Evolutionary conservation across 805 yeast genomes (phyloP), one percentile per base, ranked within the genome.

Genomic region (Wickerhamomyces bisporus): DNA sequence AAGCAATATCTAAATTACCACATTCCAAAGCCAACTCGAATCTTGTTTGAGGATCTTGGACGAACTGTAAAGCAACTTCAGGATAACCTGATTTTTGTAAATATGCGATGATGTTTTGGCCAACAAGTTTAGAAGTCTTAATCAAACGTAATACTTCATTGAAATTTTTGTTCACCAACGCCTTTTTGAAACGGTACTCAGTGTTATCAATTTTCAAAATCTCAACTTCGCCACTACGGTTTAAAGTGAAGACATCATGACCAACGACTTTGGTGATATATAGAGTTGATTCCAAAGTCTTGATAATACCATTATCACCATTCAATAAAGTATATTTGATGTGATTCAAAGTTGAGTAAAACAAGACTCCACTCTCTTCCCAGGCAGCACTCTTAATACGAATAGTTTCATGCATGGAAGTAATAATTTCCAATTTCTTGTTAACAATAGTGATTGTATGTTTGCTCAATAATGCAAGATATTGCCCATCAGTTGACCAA

Each of bases 321-420:
- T 89, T 93, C 57, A 91, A 70, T 56, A 93, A 70, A 33, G 91
- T 82, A 64, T 91, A 93, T 66, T 91, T 93, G 65, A 94, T 83
- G 62, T 93, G 99, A 66, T 91, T 91, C 61, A 93, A 72, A 7
- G 99, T 93, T 16, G 97, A 83, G 65, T 91, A 93, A 49, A 93
- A 73, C 60, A 93, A 73, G 24, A 94, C 95, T 37, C 91, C 91
- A 34, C 85, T 70, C 51, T 88, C 96, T 61, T 93, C 98, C 97
- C 97, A 93, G 15, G 95, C 86, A 33, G 96, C 97, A 66, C 94
- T 81, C 69, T 93, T 93, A 55, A 93, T 87, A 61, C 98, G 74
- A 50, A 93, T 93, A 4, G 98, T 91, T 69, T 93, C 99, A 60
- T 88, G 97, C 77, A 88, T 74, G 2, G 95, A 79, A 38, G 91